Percentiles rank a stretch among this genome's conserved stretches.
These are phyloP conservation scores for Sisymbrium altissimum DNA, from an alignment of 345 rosid genomes.

Conservation along the genomic window DNA sequence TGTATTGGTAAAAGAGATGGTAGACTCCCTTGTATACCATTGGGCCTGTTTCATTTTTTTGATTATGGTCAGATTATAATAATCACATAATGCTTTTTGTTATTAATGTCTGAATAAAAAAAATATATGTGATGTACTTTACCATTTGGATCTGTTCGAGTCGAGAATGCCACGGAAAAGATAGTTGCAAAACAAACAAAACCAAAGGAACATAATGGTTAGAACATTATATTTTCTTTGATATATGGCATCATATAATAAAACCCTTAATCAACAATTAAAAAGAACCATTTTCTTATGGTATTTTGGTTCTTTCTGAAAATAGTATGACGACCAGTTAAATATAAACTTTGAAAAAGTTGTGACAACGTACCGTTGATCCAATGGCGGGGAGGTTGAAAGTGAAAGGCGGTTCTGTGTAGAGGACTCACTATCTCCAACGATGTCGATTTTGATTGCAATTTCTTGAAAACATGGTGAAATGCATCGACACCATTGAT, in stretches of 20 bases:
- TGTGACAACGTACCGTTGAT: constrained; percentile 57
- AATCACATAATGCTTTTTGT: not conserved
- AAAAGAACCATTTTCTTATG: not conserved
- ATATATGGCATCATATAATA: not conserved
- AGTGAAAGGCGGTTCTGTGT: constrained; percentile 68
- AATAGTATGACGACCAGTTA: not conserved
- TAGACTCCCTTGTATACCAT: constrained; percentile 76
- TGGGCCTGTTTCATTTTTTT: constrained; percentile 46
- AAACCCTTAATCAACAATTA: not conserved
- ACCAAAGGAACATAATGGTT: not conserved
- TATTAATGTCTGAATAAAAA: not conserved
- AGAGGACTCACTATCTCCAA: constrained; percentile 14
- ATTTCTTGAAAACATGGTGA: constrained; percentile 40
- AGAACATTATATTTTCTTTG: constrained; percentile 3
- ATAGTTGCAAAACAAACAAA: constrained; percentile 6
- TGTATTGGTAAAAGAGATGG: constrained; percentile 90
- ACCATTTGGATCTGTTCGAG: constrained; percentile 35
- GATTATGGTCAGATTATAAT: not conserved
- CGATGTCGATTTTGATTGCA: constrained; percentile 36
- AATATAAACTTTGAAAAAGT: not conserved
- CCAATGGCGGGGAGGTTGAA: constrained; percentile 85
- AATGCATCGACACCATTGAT: constrained; percentile 48
- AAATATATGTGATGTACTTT: constrained; percentile 6
- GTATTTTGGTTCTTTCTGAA: not conserved
- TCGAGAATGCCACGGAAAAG: not conserved